These are phyloP conservation scores for Suillus lakei DNA, from an alignment of 768 basidiomycete genomes.

Conservation along the genomic window DNA sequence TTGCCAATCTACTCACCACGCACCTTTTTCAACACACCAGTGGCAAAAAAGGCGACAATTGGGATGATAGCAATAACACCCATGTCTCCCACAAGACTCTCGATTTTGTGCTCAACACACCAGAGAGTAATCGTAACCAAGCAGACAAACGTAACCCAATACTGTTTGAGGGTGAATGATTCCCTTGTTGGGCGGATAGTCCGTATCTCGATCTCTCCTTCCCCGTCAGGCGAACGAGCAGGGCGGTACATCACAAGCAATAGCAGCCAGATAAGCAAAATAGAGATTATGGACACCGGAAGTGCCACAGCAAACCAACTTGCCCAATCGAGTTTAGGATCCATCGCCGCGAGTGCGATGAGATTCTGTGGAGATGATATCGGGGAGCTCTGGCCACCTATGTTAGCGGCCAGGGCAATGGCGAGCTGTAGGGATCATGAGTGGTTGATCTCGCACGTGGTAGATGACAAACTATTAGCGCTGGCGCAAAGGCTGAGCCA, in stretches of 20 bases:
- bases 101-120: conserved; percentile 84
- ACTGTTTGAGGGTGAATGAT: conserved; percentile 82
- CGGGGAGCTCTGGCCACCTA: conserved; percentile 96
- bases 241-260: conserved; percentile 84
- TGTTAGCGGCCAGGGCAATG: conserved; percentile 97
- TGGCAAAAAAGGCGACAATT: conserved; percentile 91
- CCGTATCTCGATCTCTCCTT: conserved; percentile 82
- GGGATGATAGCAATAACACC: conserved; percentile 96
- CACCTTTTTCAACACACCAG: conserved; percentile 93
- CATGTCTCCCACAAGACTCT: conserved; percentile 89
- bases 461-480: conserved; percentile 75
- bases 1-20: conserved; percentile 10
- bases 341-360: conserved; percentile 89
- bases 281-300: conserved; percentile 86
- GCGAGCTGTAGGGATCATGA: conserved; percentile 63
- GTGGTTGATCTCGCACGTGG: background rate
- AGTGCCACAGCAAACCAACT: conserved; percentile 94
- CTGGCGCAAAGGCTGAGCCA: conserved; percentile 85
- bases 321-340: conserved; percentile 83
- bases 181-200: conserved; percentile 86
- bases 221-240: conserved; percentile 69
- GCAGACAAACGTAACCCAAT: conserved; percentile 86
- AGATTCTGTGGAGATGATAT: conserved; percentile 99
- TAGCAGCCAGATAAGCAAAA: conserved; percentile 90
- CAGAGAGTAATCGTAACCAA: conserved; percentile 85